These are phyloP conservation scores for Psilocybe tampanensis DNA, from an alignment of 768 basidiomycete genomes.

Conservation along the genomic window DNA sequence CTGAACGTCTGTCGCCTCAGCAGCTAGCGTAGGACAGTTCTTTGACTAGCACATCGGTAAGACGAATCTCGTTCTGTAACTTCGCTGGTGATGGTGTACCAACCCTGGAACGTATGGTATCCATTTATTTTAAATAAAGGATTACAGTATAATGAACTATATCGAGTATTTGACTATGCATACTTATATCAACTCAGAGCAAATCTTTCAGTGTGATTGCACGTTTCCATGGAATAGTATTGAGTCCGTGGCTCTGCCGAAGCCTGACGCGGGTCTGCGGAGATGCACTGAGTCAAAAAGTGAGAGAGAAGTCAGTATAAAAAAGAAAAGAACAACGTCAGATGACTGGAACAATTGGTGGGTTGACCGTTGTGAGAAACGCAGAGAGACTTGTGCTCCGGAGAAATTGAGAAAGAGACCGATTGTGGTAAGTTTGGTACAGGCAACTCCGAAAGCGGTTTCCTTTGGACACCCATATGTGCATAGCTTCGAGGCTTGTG, in stretches of 20 bases:
- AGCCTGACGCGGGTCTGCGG: neutral
- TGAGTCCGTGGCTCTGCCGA: neutral
- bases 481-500: conserved; percentile 28
- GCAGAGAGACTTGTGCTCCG: neutral
- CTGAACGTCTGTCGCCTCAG: too few species aligned
- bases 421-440: conserved; percentile 17
- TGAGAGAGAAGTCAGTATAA: neutral
- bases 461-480: conserved; percentile 29
- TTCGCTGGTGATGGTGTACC: neutral
- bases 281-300: neutral
- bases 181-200: neutral
- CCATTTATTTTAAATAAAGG: too few species aligned
- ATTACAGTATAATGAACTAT: neutral
- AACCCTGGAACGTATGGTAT: too few species aligned
- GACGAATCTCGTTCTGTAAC: neutral
- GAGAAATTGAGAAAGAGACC: conserved; percentile 8
- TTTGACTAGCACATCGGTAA: too few species aligned
- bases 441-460: conserved; percentile 18
- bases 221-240: neutral
- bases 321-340: neutral
- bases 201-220: neutral
- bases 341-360: conserved; percentile 15
- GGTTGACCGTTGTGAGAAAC: conserved; percentile 1
- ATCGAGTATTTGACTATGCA: too few species aligned
- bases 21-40: too few species aligned